phyloP scores from a whole-genome alignment of 2,329 filamentous ascomycete genomes.

The Colletotrichum cordylinicola region DNA sequence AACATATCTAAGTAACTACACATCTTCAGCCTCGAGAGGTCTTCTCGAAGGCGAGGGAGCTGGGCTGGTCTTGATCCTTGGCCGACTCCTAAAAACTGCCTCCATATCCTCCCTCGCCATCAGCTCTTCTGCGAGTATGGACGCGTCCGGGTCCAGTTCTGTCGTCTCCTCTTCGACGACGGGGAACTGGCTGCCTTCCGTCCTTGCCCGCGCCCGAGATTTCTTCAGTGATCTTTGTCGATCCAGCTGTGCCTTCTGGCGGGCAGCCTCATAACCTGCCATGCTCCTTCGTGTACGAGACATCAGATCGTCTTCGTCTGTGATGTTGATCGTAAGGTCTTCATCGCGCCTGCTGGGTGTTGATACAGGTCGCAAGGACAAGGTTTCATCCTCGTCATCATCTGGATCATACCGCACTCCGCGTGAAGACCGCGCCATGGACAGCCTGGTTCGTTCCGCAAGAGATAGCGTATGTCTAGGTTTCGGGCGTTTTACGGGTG shows the following conservation, averaged over 20 bases:
- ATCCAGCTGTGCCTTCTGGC: constrained; percentile 66
- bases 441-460: constrained; percentile 80
- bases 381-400: constrained; percentile 35
- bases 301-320: constrained; percentile 55
- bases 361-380: constrained; percentile 14
- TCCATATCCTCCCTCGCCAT: constrained; percentile 78
- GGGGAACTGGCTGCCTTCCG: constrained; percentile 53
- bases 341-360: not conserved
- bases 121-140: constrained; percentile 69
- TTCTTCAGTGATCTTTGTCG: constrained; percentile 56
- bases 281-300: constrained; percentile 66
- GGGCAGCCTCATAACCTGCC: constrained; percentile 65
- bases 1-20: not conserved
- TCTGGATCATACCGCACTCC: constrained; percentile 25
- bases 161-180: constrained; percentile 47
- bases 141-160: constrained; percentile 36
- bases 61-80: constrained; percentile 80
- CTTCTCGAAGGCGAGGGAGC: constrained; percentile 52
- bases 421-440: constrained; percentile 71
- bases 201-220: constrained; percentile 36
- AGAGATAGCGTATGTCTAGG: constrained; percentile 66
- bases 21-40: not conserved
- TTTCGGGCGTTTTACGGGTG: constrained; percentile 55
- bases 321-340: constrained; percentile 28
- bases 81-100: constrained; percentile 84